A percentile compares a stretch with the other conserved stretches of the same genome.
Conservation (phyloP, 345 rosid genomes). For the Jatropha curcas region DNA sequence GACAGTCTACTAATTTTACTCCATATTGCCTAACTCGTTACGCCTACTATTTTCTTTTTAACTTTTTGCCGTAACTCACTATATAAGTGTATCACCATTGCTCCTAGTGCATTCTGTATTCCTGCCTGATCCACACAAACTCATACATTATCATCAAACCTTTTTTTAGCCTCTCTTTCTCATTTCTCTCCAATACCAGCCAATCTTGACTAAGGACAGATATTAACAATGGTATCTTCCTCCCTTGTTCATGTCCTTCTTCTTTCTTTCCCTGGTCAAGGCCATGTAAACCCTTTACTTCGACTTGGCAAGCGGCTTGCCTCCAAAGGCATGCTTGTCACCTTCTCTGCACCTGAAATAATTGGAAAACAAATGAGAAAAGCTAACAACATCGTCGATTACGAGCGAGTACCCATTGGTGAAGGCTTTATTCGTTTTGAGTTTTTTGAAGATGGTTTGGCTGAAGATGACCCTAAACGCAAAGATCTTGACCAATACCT, state of each 20-base stretch:
- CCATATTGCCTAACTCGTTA: too few species aligned
- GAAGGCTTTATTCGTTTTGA: conserved; percentile 68
- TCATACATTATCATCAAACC: too few species aligned
- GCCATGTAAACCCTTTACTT: conserved; percentile 80
- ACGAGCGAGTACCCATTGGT: conserved; percentile 51
- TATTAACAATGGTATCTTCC: conserved; percentile 43
- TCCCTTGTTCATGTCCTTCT: conserved; percentile 61
- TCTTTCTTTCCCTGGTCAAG: conserved; percentile 81
- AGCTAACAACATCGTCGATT: conserved; percentile 45
- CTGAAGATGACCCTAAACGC: conserved; percentile 51
- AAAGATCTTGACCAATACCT: conserved; percentile 37
- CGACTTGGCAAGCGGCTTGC: conserved; percentile 77
- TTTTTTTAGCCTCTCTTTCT: too few species aligned
- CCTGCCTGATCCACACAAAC: too few species aligned
- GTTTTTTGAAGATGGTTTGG: conserved; percentile 65
- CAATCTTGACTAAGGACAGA: too few species aligned
- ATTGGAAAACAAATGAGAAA: conserved; percentile 55
- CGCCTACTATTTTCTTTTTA: too few species aligned
- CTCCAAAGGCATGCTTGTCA: conserved; percentile 72
- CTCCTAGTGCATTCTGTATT: too few species aligned
- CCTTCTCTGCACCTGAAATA: conserved; percentile 53
- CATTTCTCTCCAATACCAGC: too few species aligned
- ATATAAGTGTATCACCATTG: too few species aligned
- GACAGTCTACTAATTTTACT: too few species aligned
- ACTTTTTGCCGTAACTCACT: too few species aligned